A percentile compares a stretch with the other conserved stretches of the same genome.
Evolutionary conservation across 2,329 filamentous ascomycete species (phyloP).

Genomic region (Fusarium dlaminii): DNA sequence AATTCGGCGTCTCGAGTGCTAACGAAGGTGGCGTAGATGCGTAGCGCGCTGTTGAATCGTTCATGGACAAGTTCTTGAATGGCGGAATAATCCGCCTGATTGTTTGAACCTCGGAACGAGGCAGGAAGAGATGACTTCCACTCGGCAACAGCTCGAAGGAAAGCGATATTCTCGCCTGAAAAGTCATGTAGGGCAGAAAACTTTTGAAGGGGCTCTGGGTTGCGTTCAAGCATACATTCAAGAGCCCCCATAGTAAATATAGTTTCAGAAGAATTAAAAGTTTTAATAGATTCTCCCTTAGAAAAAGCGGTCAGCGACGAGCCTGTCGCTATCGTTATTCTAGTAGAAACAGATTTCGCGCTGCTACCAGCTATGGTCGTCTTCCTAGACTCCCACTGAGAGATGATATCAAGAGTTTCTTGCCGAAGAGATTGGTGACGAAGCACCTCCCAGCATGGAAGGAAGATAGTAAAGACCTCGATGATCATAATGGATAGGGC

Average conservation of each 20-base stretch:
- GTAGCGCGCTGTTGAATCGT: conserved; percentile 66
- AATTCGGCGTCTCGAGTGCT: conserved; percentile 69
- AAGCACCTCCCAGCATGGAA: neutral
- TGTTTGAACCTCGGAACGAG: neutral
- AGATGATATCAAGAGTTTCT: conserved; percentile 37
- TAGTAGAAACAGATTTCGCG: neutral
- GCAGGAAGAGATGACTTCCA: conserved; percentile 58
- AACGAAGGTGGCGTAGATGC: conserved; percentile 70
- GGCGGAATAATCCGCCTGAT: neutral
- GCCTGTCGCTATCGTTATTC: neutral
- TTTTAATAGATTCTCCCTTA: neutral
- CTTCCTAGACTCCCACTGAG: conserved; percentile 53
- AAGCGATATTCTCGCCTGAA: conserved; percentile 76
- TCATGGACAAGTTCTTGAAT: conserved; percentile 44
- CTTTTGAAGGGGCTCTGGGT: conserved; percentile 66
- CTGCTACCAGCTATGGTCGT: conserved; percentile 48
- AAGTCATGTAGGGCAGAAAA: conserved; percentile 74
- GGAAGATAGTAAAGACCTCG: conserved; percentile 61
- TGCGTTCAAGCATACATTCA: conserved; percentile 66
- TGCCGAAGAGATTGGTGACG: neutral
- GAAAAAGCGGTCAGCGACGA: neutral
- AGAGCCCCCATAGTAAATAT: conserved; percentile 69
- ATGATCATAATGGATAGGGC: conserved; percentile 67
- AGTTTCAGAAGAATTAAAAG: neutral
- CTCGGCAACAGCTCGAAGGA: conserved; percentile 65